Conservation (phyloP, 305 asterid genomes). For the Plantago coronopus region DNA sequence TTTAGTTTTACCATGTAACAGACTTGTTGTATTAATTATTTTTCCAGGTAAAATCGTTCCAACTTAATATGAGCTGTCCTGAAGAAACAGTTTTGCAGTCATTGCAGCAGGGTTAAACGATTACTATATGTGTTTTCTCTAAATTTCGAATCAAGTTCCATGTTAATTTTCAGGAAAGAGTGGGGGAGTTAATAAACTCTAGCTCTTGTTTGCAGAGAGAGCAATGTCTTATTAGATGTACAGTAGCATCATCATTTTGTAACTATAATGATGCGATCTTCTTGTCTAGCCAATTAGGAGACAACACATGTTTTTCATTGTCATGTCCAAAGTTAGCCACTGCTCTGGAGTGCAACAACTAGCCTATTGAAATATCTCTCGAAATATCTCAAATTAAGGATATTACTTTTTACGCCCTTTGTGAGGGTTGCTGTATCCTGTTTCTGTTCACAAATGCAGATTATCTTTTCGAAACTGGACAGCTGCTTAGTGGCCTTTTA, state of each 20-base stretch:
- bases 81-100: too few species aligned
- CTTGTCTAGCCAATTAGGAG: not conserved
- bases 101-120: too few species aligned
- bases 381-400: not conserved
- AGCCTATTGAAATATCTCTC: not conserved
- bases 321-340: not conserved
- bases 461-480: not conserved
- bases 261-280: not conserved
- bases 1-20: not conserved
- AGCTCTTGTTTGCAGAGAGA: not conserved
- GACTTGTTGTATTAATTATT: constrained; percentile 1
- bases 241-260: not conserved
- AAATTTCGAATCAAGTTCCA: too few species aligned
- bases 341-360: not conserved
- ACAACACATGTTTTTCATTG: not conserved
- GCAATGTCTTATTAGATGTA: too few species aligned
- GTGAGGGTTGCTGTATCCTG: not conserved
- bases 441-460: constrained; percentile 6
- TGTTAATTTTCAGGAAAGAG: too few species aligned
- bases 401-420: not conserved
- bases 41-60: constrained; percentile 8
- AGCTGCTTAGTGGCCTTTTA: constrained; percentile 8
- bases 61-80: too few species aligned
- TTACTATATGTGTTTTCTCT: too few species aligned
- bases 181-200: too few species aligned